Evolutionary conservation across 2,329 filamentous ascomycete genomes (phyloP), one percentile per base, ranked within the genome.

Genomic region (Neocucurbitaria cava): DNA sequence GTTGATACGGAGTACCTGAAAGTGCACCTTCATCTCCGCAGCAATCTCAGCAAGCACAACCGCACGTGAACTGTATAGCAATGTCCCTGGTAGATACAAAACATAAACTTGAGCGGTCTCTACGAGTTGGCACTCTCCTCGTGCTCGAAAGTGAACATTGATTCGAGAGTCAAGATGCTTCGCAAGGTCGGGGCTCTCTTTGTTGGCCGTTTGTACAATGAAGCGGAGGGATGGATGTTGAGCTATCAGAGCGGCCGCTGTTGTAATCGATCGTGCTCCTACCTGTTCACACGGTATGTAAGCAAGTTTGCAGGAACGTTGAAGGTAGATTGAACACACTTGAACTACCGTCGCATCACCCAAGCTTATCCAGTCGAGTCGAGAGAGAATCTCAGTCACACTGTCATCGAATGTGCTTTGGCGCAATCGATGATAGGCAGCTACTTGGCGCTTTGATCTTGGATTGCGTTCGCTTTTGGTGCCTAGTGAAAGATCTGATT

Each of bases 11-110:
- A 78, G 66, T 7, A 73, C 59, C 15, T 57, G 61, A 2, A 75
- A 40, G 52, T 78, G 71, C 5, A 63, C 66, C 11, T 60, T 49
- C 43, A 78, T 57, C 48, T 75, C 72, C 3, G 43, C 30, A n/a
- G 31, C 43, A n/a, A 46, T 46, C 18, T 38, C 35, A 18, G 35
- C 35, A 17, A 18, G 13, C 11, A 38, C 35, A 9, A 18, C 35
- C 18, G 17, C 35, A 18, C 35, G 35, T 18, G 35, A n/a, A 18
- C 35, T 38, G 9, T 18, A 38, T n/a, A 38, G 42, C 24, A 26
- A 33, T n/a, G 26, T 11, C 26, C 26, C 26, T 20, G 26, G 13
- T 13, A 45, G 15, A 26, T 31, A 31, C 5, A 45, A 17, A 30
- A 45, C 17, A 26, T 30, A 13, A 57, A 57, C 35, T n/a, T 38